Evolutionary conservation across 768 basidiomycete genomes (phyloP), one percentile per base, ranked within the genome.

Genomic region (Porpolomopsis calyptriformis): DNA sequence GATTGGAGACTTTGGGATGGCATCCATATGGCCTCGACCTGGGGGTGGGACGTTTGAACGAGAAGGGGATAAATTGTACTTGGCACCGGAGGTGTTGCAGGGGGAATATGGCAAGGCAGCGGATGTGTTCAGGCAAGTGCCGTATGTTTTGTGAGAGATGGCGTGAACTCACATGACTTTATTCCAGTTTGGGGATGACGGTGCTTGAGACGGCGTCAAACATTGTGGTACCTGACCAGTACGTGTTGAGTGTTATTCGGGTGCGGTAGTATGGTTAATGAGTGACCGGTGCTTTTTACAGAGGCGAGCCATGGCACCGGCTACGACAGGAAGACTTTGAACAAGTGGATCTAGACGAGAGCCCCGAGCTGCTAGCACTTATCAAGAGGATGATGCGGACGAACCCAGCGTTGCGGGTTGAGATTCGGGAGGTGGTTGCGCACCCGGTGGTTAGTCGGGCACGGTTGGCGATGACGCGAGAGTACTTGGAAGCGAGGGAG

Each of bases 1-100:
- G 68, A 91, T 99, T 60, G 94, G 94, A 6, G 96, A 99, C 62
- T 97, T 98, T 67, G 96, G 96, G 7, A 91, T 99, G 82, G 93
- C 94, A n/a, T 88, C 89, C 4, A 56, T 90, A 43, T 93, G 89
- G 85, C 90, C 91, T 1, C 70, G 91, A 31, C 66, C 70, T 8
- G 67, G 64, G 41, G 62, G 60, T 6, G 55, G 66, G 43, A 74
- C 71, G 6, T 91, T 97, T 60, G 94, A 98, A 63, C 77, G 96
- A 12, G 96, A 99, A 63, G 96, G 96, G 4, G 96, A 99, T 64
- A 85, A 98, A 61, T 72, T 93, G 52, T 99, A 99, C 68, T 76
- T 99, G 66, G 92, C 96, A 33, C 90, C 90, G 9, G 96, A 99
- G 67, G 87, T 97, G 34, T 70, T 99, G 43, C 81, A 90, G 60